A percentile compares a stretch with the other conserved stretches of the same genome.
Evolutionary conservation across 2,329 filamentous ascomycete genomes (phyloP).

Genomic region (Colletotrichum magnum): DNA sequence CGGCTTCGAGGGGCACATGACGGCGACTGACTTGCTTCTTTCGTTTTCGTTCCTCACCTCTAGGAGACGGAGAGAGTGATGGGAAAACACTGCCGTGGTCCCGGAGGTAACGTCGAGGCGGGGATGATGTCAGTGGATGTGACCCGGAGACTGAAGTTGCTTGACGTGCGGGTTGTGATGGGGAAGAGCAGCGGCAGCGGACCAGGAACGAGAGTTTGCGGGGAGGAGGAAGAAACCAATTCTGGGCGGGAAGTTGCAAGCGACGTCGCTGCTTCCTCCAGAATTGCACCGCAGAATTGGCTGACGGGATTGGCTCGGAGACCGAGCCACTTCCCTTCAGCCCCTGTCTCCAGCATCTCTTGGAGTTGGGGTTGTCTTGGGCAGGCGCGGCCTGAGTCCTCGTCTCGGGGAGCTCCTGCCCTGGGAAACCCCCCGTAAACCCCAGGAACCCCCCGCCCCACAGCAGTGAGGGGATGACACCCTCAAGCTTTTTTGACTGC

Average conservation of each 20-base stretch:
- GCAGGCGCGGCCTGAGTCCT: slow-evolving; percentile 21
- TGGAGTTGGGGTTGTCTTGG: too few relatives aligned
- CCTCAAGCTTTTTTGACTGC: slow-evolving; percentile 18
- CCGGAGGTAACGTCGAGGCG: slow-evolving; percentile 3
- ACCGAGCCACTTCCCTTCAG: not conserved
- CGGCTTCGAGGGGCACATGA: slow-evolving; percentile 3
- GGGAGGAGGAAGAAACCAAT: slow-evolving; percentile 4
- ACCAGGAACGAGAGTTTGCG: slow-evolving; percentile 7
- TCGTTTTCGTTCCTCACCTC: not conserved
- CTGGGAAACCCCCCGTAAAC: not conserved
- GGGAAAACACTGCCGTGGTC: not conserved
- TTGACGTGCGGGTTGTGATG: not conserved
- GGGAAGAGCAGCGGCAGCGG: not conserved
- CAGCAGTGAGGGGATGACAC: not conserved
- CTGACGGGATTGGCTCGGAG: slow-evolving; percentile 19
- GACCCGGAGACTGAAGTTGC: not conserved
- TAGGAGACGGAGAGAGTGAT: not conserved
- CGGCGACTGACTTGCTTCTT: slow-evolving; percentile 3
- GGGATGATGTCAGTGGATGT: not conserved
- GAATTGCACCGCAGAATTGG: not conserved
- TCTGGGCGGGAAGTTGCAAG: slow-evolving; percentile 32
- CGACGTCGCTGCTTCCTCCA: slow-evolving; percentile 13
- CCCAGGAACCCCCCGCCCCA: not conserved
- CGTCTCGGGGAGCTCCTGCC: slow-evolving; percentile 11
- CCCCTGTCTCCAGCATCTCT: slow-evolving; percentile 3